phyloP scores from a whole-genome alignment of 441 rosid genomes.

The Gossypium davidsonii region DNA sequence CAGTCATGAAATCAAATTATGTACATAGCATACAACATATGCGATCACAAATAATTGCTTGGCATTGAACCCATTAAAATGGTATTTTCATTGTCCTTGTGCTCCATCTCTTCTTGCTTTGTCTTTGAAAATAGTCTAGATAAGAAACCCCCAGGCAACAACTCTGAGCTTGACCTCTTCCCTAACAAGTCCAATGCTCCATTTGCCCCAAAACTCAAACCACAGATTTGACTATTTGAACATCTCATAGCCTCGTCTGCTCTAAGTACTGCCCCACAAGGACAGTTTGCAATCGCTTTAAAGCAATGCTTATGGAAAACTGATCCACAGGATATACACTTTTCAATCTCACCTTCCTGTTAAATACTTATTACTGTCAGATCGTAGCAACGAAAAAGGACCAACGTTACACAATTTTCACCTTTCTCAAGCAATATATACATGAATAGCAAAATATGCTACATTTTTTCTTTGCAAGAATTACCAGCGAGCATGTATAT shows the following conservation, averaged over 20 bases:
- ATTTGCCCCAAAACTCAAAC: conserved; percentile 22
- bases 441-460: neutral
- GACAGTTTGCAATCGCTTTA: conserved; percentile 51
- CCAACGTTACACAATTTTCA: neutral
- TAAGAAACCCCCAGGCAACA: conserved; percentile 43
- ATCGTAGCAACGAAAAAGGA: neutral
- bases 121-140: conserved; percentile 59
- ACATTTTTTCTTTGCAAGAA: neutral
- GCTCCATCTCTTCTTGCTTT: conserved; percentile 31
- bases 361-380: conserved; percentile 20
- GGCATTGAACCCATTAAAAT: conserved; percentile 78
- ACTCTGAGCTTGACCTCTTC: conserved; percentile 38
- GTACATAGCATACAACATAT: conserved; percentile 18
- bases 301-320: conserved; percentile 80
- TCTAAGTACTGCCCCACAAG: conserved; percentile 50
- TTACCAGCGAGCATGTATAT: neutral
- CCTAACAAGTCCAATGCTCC: conserved; percentile 32
- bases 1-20: conserved; percentile 8
- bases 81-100: conserved; percentile 40
- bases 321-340: conserved; percentile 57
- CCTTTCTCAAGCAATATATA: neutral
- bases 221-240: conserved; percentile 21
- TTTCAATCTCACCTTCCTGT: conserved; percentile 75
- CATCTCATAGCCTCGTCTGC: conserved; percentile 20
- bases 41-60: conserved; percentile 41